phyloP scores from a whole-genome alignment of 2,329 filamentous ascomycete genomes.

The Paramyrothecium sp. region DNA sequence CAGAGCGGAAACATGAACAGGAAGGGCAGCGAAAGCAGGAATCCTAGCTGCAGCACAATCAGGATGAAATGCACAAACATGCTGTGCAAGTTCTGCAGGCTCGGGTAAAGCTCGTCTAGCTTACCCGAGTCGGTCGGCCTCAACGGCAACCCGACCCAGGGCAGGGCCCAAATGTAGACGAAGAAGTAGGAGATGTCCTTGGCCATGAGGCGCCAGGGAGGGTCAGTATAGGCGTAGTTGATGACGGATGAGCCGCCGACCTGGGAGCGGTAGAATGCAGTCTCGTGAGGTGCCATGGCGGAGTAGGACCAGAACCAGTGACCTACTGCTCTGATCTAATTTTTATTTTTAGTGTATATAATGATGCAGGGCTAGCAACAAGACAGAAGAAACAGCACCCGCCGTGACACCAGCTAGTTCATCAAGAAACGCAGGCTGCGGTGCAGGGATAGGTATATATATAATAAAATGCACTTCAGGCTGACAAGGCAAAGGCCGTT shows the following conservation, averaged over 20 bases:
- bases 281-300: constrained; percentile 17
- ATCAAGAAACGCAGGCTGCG: no score
- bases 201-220: constrained; percentile 47
- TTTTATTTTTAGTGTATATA: no score
- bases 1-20: constrained; percentile 47
- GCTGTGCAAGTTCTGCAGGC: constrained; percentile 53
- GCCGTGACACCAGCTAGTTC: no score
- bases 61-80: constrained; percentile 59
- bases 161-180: constrained; percentile 53
- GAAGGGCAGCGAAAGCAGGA: constrained; percentile 58
- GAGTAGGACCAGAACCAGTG: background rate
- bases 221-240: constrained; percentile 60
- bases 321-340: no score
- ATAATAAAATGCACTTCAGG: no score
- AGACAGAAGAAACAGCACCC: no score
- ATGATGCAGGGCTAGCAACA: no score
- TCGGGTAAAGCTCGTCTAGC: constrained; percentile 65
- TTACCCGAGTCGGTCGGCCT: constrained; percentile 47
- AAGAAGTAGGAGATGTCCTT: constrained; percentile 58
- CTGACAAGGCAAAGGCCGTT: no score
- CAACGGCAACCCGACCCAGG: constrained; percentile 60
- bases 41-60: constrained; percentile 55
- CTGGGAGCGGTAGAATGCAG: constrained; percentile 58
- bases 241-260: constrained; percentile 56
- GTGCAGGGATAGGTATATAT: no score